Conservation (phyloP, 2,329 filamentous ascomycete species). For the Cryoendolithus antarcticus region DNA sequence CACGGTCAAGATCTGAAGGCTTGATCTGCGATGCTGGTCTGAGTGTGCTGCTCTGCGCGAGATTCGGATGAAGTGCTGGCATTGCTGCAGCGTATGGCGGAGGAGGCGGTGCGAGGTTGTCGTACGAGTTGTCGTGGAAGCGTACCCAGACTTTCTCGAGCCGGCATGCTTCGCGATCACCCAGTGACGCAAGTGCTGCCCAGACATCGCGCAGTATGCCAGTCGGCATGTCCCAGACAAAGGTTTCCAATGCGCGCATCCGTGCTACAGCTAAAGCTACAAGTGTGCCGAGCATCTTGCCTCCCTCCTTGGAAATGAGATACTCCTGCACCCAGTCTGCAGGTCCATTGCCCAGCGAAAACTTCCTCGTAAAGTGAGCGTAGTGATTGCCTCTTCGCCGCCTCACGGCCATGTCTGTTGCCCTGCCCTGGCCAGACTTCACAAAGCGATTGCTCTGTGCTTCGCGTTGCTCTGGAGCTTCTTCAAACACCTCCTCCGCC, state of each 20-base stretch:
- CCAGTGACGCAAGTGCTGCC: conserved; percentile 61
- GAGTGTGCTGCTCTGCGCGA: not conserved
- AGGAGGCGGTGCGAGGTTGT: conserved; percentile 14
- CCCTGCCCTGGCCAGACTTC: conserved; percentile 10
- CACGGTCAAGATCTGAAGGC: conserved; percentile 34
- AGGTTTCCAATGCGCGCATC: conserved; percentile 71
- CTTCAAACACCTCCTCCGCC: conserved; percentile 50
- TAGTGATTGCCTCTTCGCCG: conserved; percentile 59
- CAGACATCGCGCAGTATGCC: conserved; percentile 72
- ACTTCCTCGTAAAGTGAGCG: conserved; percentile 66
- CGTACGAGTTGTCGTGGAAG: conserved; percentile 62
- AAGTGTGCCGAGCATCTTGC: conserved; percentile 78
- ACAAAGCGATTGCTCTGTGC: conserved; percentile 15
- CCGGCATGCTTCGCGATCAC: conserved; percentile 51
- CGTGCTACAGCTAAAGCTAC: conserved; percentile 67
- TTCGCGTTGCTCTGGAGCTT: conserved; percentile 31
- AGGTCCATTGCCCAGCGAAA: conserved; percentile 74
- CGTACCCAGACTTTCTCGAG: conserved; percentile 67
- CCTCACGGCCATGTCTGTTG: conserved; percentile 19
- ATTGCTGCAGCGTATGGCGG: conserved; percentile 2
- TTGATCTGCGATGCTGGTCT: conserved; percentile 10
- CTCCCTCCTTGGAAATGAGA: conserved; percentile 67
- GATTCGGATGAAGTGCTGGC: not conserved
- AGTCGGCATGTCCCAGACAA: conserved; percentile 83
- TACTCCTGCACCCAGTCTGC: conserved; percentile 70